Evolutionary conservation across 805 yeast genomes (phyloP).

Genomic region (Spathaspora hagerdaliae): DNA sequence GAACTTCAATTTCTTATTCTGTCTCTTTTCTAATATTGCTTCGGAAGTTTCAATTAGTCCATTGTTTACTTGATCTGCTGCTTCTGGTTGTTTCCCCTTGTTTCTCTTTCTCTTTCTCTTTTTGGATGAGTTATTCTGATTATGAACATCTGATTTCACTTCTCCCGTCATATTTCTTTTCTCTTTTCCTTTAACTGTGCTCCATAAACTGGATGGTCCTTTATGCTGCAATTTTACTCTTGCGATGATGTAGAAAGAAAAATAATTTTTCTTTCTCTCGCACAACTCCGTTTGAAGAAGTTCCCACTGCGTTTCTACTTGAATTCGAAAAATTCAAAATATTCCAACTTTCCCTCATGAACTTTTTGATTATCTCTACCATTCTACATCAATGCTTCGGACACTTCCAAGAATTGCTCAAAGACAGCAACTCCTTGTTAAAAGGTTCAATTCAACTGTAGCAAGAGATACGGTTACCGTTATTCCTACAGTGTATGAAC

Average conservation of each 20-base stretch:
- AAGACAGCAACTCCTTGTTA: too few relatives aligned
- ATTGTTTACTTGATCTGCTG: background rate
- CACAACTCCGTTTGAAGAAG: too few relatives aligned
- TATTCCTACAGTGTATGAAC: constrained; percentile 30
- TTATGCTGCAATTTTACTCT: too few relatives aligned
- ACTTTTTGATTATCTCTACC: too few relatives aligned
- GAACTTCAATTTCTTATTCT: constrained; percentile 24
- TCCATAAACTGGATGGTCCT: background rate
- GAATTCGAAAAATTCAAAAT: too few relatives aligned
- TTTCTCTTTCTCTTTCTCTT: constrained; percentile 30
- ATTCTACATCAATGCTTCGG: too few relatives aligned
- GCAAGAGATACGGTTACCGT: constrained; percentile 27
- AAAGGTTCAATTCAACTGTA: constrained; percentile 2
- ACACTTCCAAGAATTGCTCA: too few relatives aligned
- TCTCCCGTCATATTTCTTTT: background rate
- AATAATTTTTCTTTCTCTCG: too few relatives aligned
- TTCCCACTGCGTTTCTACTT: too few relatives aligned
- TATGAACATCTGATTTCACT: constrained; percentile 2
- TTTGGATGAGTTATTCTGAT: constrained; percentile 2
- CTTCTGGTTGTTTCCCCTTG: constrained; percentile 12
- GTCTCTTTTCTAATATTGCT: constrained; percentile 5
- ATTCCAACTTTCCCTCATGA: too few relatives aligned
- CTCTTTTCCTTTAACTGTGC: background rate
- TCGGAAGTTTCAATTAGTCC: background rate
- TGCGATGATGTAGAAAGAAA: too few relatives aligned